Base-by-base conservation (phyloP, 208 protist species). In the Lotmaria passim region DNA sequence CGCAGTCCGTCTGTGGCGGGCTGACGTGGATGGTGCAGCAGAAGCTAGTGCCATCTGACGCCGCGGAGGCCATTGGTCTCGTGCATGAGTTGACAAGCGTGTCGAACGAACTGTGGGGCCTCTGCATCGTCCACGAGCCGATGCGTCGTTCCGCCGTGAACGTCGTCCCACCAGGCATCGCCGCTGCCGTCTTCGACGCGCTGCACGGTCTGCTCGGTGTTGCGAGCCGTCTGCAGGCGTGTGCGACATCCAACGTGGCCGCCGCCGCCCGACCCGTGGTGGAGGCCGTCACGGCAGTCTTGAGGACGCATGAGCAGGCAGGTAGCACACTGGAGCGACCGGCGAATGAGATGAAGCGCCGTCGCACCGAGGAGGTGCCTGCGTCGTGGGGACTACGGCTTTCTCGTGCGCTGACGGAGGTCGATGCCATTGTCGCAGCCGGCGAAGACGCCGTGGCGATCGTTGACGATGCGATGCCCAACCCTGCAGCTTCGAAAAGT, bases 11-110 rank as follows among this genome's bases (percentile, higher is more conserved):
- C 24, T 73, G 79, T 56, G 77, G 77, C 12, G 56, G 85, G 7
- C 73, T 88, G 19, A 39, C 70, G 41, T 91, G 87, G 87, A 82
- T 95, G 72, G 24, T 62, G 44, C 64, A 87, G 71, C 75, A 91
- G 61, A 64, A 82, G 33, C 62, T 91, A 65, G 39, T 69, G 17
- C 46, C 73, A 4, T 47, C 62, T 2, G 50, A 44, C 28, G 69
- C 73, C 26, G 33, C 60, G 7, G 78, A 70, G 48, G 41, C 74
- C 2, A 62, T 64, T 60, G 23, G 34, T 38, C 56, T 70, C 12
- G 47, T 95, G 39, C 61, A 83, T 6, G 82, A 93, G 68, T 61
- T 93, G 26, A 38, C 47, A 10, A 51, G 24, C 17, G 26, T 21
- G 17, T 68, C 79, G 17, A 58, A 86, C n/a, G 70, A 86, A 30